phyloP scores from a whole-genome alignment of 2,329 filamentous ascomycete species.

The Teratosphaeriaceae sp. region DNA sequence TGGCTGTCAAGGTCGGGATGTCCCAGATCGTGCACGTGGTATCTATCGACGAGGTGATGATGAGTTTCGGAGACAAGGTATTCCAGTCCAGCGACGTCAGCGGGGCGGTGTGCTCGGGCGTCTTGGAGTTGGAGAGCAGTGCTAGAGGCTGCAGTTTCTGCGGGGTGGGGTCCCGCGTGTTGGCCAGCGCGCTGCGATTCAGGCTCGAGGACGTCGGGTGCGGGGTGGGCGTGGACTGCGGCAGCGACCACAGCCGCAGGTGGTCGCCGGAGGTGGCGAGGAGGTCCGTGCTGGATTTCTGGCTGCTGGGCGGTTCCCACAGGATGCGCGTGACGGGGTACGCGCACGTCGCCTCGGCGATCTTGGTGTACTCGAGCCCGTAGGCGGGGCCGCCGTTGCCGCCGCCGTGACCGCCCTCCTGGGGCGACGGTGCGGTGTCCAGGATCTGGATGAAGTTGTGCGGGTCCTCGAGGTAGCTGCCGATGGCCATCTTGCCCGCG shows the following conservation, averaged over 20 bases:
- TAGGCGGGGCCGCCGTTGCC: too few species aligned
- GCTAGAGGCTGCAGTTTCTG: constrained; percentile 87
- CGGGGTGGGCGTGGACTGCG: constrained; percentile 35
- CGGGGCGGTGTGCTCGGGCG: constrained; percentile 93
- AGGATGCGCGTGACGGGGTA: constrained; percentile 93
- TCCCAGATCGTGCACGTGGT: constrained; percentile 99
- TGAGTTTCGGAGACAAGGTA: constrained; percentile 89
- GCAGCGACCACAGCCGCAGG: constrained; percentile 86
- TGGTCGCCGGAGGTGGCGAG: constrained; percentile 94
- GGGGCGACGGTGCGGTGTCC: constrained; percentile 71
- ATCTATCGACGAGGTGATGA: constrained; percentile 98
- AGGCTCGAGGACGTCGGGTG: constrained; percentile 58
- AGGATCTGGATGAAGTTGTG: constrained; percentile 99
- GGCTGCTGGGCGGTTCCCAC: constrained; percentile 91
- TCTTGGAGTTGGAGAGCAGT: constrained; percentile 94
- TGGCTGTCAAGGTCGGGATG: constrained; percentile 93
- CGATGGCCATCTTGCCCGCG: constrained; percentile 87
- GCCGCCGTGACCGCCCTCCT: constrained; percentile 62
- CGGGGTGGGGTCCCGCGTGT: constrained; percentile 53
- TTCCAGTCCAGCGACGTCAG: constrained; percentile 98
- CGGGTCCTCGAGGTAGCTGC: constrained; percentile 94
- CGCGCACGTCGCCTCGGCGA: constrained; percentile 94
- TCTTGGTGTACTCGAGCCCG: constrained; percentile 81
- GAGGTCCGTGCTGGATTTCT: constrained; percentile 92
- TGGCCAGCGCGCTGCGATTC: constrained; percentile 56